A percentile compares a stretch with the other conserved stretches of the same genome.
Evolutionary conservation across 2,329 filamentous ascomycete species (phyloP).

Genomic region (Cadophora malorum): DNA sequence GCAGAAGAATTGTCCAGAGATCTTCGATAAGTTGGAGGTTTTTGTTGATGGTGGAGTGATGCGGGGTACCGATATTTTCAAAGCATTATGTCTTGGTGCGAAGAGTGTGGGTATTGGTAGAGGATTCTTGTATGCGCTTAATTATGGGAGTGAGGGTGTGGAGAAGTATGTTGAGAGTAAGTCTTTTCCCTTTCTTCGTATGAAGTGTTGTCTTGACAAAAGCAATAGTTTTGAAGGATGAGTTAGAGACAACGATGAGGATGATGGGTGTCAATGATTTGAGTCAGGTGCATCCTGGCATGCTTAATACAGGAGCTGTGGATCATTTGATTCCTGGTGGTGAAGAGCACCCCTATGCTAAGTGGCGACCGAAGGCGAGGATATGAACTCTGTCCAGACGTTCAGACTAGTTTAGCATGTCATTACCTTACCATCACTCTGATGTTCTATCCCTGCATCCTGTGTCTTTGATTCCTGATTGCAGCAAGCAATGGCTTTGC

Average conservation of each 20-base stretch:
- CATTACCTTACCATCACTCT: no score
- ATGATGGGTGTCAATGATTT: conserved; percentile 68
- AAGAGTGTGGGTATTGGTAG: conserved; percentile 68
- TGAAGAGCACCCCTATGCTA: conserved; percentile 54
- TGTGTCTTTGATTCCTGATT: no score
- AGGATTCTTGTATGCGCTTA: conserved; percentile 64
- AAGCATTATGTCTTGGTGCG: conserved; percentile 69
- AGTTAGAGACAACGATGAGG: conserved; percentile 70
- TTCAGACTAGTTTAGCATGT: no score
- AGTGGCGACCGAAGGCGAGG: conserved; percentile 43
- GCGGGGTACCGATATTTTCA: conserved; percentile 71
- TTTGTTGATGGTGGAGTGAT: conserved; percentile 69
- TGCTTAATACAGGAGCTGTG: conserved; percentile 61
- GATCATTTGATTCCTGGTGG: conserved; percentile 54
- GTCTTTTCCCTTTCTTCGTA: conserved; percentile 36
- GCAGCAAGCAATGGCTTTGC: no score
- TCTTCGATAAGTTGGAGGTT: conserved; percentile 66
- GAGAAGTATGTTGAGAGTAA: conserved; percentile 59
- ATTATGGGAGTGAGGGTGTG: conserved; percentile 66
- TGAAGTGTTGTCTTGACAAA: conserved; percentile 18
- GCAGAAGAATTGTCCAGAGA: conserved; percentile 63
- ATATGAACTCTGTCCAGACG: conserved; percentile 33
- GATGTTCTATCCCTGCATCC: background rate
- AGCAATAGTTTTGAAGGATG: conserved; percentile 58
- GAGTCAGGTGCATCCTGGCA: conserved; percentile 64